Conservation (phyloP, 2,329 filamentous ascomycete species). For the Exophiala sp. region DNA sequence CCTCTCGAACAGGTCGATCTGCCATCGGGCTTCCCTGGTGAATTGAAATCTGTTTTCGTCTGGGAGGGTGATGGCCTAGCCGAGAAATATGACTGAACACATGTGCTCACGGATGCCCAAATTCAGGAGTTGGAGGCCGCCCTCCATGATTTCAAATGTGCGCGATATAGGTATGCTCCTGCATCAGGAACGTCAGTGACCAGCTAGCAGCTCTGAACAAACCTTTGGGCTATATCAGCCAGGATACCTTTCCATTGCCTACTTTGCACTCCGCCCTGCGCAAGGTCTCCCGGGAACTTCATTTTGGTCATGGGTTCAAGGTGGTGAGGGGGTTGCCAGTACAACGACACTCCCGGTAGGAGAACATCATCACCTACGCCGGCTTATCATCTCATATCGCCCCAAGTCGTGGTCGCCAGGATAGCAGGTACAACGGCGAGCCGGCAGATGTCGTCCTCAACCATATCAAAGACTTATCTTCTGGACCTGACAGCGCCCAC, state of each 20-base stretch:
- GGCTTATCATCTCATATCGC: conserved; percentile 44
- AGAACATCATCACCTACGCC: conserved; percentile 41
- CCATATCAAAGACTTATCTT: conserved; percentile 62
- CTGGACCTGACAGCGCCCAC: conserved; percentile 34
- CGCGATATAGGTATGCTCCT: neutral
- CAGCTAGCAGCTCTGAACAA: conserved; percentile 30
- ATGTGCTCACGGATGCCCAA: conserved; percentile 36
- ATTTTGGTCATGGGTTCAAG: conserved; percentile 43
- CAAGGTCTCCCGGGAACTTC: conserved; percentile 35
- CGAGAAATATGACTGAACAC: conserved; percentile 41
- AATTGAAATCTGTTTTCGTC: conserved; percentile 43
- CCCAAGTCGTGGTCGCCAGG: conserved; percentile 39
- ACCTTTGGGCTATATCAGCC: conserved; percentile 40
- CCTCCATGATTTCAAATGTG: conserved; percentile 42
- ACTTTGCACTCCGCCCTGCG: conserved; percentile 34
- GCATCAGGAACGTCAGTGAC: conserved; percentile 11
- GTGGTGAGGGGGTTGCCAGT: conserved; percentile 43
- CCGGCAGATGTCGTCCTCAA: conserved; percentile 53
- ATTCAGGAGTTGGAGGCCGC: conserved; percentile 44
- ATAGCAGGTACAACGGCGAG: conserved; percentile 43
- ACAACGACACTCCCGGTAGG: conserved; percentile 35
- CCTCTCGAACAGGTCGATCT: conserved; percentile 29
- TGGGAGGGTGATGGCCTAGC: conserved; percentile 45
- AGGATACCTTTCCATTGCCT: conserved; percentile 44
- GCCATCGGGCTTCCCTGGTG: conserved; percentile 41